Evolutionary conservation across 140 eudicot species (phyloP), one percentile per base, ranked within the genome.

Genomic region (Senecio squalidus): DNA sequence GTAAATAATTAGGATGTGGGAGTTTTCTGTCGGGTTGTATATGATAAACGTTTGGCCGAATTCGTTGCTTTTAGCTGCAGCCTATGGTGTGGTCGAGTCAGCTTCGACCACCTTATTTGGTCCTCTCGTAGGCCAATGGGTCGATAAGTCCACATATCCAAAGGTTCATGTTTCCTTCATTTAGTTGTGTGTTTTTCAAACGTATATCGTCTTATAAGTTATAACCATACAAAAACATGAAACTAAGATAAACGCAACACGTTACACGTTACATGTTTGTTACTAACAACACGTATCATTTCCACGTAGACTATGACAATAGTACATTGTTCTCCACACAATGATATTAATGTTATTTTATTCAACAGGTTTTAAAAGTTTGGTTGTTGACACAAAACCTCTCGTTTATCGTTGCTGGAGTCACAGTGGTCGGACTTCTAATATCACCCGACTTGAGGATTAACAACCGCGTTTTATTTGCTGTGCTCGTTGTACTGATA

Each of bases 21-120:
- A 92, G 71, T 92, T 92, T 65, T 92, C 96, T 21, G 96, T 92
- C 7, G 98, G 84, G 38, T 70, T 92, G 66, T 92, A 92, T 74
- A 87, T 92, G 98, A 92, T 92, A 67, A 71, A 73, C 15, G 64
- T 92, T 55, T 84, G 98, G 95, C 98, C 98, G 27, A 80, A 77
- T 64, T 92, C 98, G 15, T 76, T 92, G 75, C 71, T 87, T 73
- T 82, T 92, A 53, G 80, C 96, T 51, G 98, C 98, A 16, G 73
- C 85, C 39, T 92, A 87, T 68, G 98, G 98, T 4, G 88, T 87
- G 77, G 86, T 84, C 5, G 98, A 92, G 77, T 75, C 95, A 4
- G 78, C 93, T 1, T 81, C 96, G 13, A 82, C 83, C 55, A 77
- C 83, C 49, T 28, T 92, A 26, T 87, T 84, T 22, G 98, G 98